These are phyloP conservation scores for Exophiala oligosperma DNA, from an alignment of 2,329 filamentous ascomycete genomes.

Conservation along the genomic window DNA sequence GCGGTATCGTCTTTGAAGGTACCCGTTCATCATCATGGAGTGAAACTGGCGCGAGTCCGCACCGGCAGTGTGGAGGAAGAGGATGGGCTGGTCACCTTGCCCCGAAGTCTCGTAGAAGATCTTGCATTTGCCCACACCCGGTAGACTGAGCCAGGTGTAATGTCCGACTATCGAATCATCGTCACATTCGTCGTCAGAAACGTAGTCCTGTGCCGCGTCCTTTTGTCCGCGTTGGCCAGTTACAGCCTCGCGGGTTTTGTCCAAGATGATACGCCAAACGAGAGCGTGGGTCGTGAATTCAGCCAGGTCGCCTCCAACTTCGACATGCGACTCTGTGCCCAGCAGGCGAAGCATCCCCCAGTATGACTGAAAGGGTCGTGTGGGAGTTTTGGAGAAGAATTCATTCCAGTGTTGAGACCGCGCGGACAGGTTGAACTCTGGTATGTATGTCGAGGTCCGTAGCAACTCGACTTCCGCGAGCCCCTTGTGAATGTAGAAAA, in stretches of 20 bases:
- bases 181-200: constrained; percentile 15
- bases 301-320: constrained; percentile 11
- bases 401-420: constrained; percentile 15
- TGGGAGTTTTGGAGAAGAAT: constrained; percentile 12
- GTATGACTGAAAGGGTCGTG: constrained; percentile 23
- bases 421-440: constrained; percentile 16
- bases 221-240: neutral
- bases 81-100: constrained; percentile 11
- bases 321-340: constrained; percentile 14
- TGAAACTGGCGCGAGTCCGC: constrained; percentile 23
- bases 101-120: constrained; percentile 25
- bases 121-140: constrained; percentile 21
- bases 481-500: neutral
- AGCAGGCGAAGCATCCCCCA: constrained; percentile 26
- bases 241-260: constrained; percentile 13
- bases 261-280: constrained; percentile 17
- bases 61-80: constrained; percentile 25
- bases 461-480: neutral
- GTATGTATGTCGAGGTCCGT: neutral
- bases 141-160: constrained; percentile 20
- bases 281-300: constrained; percentile 16
- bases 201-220: neutral
- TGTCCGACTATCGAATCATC: constrained; percentile 22
- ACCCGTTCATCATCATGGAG: constrained; percentile 20
- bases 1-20: constrained; percentile 14